Evolutionary conservation across 2,329 filamentous ascomycete genomes (phyloP).

Genomic region (Hortaea werneckii): DNA sequence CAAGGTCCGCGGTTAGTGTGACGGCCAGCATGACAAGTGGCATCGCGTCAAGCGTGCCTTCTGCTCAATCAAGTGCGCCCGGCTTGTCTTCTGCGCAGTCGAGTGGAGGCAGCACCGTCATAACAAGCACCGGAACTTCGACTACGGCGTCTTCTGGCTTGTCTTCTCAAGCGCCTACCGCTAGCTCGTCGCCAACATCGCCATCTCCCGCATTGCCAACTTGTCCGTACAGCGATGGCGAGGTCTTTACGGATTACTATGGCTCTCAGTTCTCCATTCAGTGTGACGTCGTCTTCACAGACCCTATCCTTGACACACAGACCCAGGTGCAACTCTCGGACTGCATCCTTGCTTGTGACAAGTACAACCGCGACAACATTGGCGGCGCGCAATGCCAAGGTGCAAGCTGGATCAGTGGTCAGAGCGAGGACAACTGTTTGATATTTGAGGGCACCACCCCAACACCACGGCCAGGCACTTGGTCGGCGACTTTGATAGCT

Average conservation of each 20-base stretch:
- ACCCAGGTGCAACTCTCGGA: constrained; percentile 14
- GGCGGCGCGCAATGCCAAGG: constrained; percentile 5
- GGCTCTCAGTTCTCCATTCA: constrained; percentile 20
- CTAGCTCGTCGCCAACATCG: background rate
- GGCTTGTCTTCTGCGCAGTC: background rate
- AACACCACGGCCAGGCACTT: constrained; percentile 9
- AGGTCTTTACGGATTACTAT: constrained; percentile 13
- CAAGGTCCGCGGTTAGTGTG: background rate
- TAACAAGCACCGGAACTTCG: constrained; percentile 1
- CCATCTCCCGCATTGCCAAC: constrained; percentile 8
- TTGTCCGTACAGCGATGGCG: constrained; percentile 17
- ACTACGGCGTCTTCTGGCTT: constrained; percentile 2
- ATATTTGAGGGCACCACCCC: constrained; percentile 8
- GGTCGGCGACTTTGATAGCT: constrained; percentile 5
- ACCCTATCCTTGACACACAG: constrained; percentile 12
- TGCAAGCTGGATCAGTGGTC: constrained; percentile 14
- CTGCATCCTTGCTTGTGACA: constrained; percentile 11
- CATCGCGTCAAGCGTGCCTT: no score
- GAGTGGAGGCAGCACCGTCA: background rate
- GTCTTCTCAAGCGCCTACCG: background rate
- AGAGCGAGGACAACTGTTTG: constrained; percentile 15
- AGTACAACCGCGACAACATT: constrained; percentile 4
- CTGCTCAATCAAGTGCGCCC: no score
- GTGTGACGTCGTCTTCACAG: constrained; percentile 15
- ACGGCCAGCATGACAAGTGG: no score